phyloP scores from a whole-genome alignment of 768 basidiomycete genomes.

The Tylopilus rubrobrunneus region DNA sequence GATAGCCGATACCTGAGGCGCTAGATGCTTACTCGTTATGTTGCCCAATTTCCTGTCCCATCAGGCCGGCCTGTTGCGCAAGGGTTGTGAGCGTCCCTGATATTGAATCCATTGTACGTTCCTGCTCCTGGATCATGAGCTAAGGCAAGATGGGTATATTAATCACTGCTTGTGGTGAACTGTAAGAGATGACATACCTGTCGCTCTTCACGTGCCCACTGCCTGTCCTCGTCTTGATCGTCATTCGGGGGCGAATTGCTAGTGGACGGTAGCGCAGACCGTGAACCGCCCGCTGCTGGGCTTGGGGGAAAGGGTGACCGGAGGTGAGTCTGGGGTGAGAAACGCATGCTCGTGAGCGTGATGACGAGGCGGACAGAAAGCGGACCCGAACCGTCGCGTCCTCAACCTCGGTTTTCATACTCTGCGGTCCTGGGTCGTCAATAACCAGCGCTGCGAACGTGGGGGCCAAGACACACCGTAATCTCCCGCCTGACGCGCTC shows the following conservation, averaged over 20 bases:
- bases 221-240: slow-evolving; percentile 62
- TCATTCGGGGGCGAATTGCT: slow-evolving; percentile 13
- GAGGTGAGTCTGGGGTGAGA: slow-evolving; percentile 1
- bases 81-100: slow-evolving; percentile 81
- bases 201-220: slow-evolving; percentile 86
- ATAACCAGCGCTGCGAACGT: slow-evolving; percentile 1
- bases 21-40: slow-evolving; percentile 75
- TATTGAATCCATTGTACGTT: slow-evolving; percentile 83
- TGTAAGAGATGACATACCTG: slow-evolving; percentile 44
- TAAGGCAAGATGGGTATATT: slow-evolving; percentile 27
- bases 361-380: neutral
- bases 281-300: slow-evolving; percentile 19
- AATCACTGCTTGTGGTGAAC: neutral
- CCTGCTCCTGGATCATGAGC: slow-evolving; percentile 88
- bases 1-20: slow-evolving; percentile 8
- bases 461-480: slow-evolving; percentile 51
- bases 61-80: slow-evolving; percentile 87
- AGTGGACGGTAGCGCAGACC: slow-evolving; percentile 9
- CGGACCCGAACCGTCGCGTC: slow-evolving; percentile 14
- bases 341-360: neutral
- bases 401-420: slow-evolving; percentile 65
- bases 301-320: slow-evolving; percentile 16
- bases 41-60: slow-evolving; percentile 89
- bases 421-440: slow-evolving; percentile 40
- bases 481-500: slow-evolving; percentile 70